Percentiles rank a stretch among this genome's conserved stretches.
phyloP scores from a whole-genome alignment of 192 early-diverging fungal species.

The Phlyctochytrium planicorne region DNA sequence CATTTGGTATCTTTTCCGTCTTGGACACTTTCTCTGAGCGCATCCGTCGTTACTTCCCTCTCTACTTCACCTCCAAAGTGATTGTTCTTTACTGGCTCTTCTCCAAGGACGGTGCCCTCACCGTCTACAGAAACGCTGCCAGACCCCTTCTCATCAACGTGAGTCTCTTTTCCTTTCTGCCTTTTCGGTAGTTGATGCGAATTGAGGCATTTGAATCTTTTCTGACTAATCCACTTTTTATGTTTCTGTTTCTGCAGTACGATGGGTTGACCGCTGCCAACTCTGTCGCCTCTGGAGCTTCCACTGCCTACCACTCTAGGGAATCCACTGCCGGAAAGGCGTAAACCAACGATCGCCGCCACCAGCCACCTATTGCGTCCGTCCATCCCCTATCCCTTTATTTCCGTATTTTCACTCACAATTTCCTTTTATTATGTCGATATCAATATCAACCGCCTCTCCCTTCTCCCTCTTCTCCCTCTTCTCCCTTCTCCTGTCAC shows the following conservation, averaged over 20 bases:
- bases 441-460: no score
- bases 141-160: constrained; percentile 37
- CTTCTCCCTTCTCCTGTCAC: no score
- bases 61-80: constrained; percentile 50
- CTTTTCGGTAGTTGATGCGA: no score
- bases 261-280: constrained; percentile 2
- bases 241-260: not conserved
- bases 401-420: no score
- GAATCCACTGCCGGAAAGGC: no score
- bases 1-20: constrained; percentile 46
- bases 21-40: constrained; percentile 30
- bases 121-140: constrained; percentile 36
- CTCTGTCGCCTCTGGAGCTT: not conserved
- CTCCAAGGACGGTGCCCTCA: constrained; percentile 40
- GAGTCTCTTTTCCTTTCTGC: not conserved
- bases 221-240: not conserved
- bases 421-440: no score
- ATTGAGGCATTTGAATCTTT: no score
- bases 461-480: no score
- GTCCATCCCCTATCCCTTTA: no score
- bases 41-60: constrained; percentile 30
- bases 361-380: no score
- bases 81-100: constrained; percentile 47
- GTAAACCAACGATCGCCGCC: no score
- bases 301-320: constrained; percentile 3